Conservation (phyloP, 2,329 filamentous ascomycete genomes). For the Aureobasidium sp. region DNA sequence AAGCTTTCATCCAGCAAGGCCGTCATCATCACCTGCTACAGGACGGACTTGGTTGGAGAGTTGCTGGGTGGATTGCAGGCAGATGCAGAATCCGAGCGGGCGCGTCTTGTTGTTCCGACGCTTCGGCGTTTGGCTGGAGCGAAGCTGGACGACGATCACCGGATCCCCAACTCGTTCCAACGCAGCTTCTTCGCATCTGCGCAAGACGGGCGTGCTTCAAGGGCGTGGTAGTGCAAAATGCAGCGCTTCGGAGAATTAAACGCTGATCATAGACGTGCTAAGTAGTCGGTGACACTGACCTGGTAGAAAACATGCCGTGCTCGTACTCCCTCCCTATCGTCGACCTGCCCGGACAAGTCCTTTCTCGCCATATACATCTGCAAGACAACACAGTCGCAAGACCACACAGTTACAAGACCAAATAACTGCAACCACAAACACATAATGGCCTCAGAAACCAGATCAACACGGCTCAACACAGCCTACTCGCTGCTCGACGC, state of each 20-base stretch:
- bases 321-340: background rate
- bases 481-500: slow-evolving; percentile 28
- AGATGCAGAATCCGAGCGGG: background rate
- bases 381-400: background rate
- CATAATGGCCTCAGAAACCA: background rate
- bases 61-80: background rate
- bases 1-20: background rate
- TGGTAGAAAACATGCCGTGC: background rate
- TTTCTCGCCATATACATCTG: background rate
- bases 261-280: background rate
- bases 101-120: slow-evolving; percentile 8
- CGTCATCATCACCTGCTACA: background rate
- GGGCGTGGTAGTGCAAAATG: background rate
- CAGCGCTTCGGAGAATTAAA: slow-evolving; percentile 10
- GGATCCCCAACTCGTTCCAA: slow-evolving; percentile 1
- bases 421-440: background rate
- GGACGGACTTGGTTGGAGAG: background rate
- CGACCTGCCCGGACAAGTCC: background rate
- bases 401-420: too few relatives aligned
- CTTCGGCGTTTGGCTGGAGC: background rate
- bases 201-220: background rate
- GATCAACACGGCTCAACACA: slow-evolving; percentile 19
- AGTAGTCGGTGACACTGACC: background rate
- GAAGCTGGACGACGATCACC: background rate
- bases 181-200: background rate